Conservation (phyloP, 371 early-diverging fungal genomes). For the Mucor sp. region DNA sequence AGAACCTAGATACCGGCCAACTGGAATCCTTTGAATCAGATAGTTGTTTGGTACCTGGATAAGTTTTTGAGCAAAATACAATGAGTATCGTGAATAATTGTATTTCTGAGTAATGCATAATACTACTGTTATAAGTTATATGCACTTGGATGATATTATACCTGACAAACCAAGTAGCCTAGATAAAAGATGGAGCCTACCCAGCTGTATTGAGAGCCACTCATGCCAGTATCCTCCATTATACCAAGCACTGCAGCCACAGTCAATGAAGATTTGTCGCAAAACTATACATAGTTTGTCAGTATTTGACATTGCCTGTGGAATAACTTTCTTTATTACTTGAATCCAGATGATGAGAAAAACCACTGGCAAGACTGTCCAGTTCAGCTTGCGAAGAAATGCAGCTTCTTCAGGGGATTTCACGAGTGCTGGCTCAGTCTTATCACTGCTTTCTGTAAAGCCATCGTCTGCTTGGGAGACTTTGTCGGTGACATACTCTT, state of each 20-base stretch:
- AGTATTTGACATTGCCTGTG: not conserved
- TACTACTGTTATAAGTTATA: not conserved
- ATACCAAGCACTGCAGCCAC: conserved; percentile 41
- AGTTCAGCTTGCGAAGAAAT: conserved; percentile 31
- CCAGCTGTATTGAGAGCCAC: conserved; percentile 30
- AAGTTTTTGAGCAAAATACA: not conserved
- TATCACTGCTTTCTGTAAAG: not conserved
- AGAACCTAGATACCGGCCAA: conserved; percentile 31
- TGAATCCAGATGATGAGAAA: conserved; percentile 31
- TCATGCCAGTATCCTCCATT: conserved; percentile 22
- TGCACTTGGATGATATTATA: not conserved
- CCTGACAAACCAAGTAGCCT: conserved; percentile 41
- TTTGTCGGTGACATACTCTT: too few relatives aligned
- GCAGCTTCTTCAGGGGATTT: conserved; percentile 28
- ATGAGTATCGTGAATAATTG: not conserved
- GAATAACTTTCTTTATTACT: conserved; percentile 7
- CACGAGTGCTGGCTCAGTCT: not conserved
- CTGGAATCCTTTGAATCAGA: conserved; percentile 34
- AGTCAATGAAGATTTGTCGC: conserved; percentile 41
- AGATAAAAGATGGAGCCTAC: conserved; percentile 39
- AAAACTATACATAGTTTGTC: conserved; percentile 21
- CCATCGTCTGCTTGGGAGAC: too few relatives aligned
- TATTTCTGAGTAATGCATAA: not conserved
- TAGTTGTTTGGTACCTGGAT: conserved; percentile 35
- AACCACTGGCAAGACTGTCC: conserved; percentile 24